Evolutionary conservation across 345 rosid genomes (phyloP).

Genomic region (Toxicodendron radicans): DNA sequence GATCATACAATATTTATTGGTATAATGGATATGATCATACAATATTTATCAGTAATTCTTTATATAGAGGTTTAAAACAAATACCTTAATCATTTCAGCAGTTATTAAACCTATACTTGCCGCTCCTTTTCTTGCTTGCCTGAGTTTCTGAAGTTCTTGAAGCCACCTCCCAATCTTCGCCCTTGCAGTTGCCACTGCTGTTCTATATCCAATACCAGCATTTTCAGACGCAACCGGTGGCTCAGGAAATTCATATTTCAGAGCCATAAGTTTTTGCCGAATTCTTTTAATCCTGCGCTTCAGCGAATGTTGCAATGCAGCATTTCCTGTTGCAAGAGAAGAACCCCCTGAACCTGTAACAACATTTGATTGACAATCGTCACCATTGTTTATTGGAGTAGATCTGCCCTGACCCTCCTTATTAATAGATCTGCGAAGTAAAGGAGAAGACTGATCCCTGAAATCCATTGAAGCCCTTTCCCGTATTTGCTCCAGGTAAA

Average conservation of each 20-base stretch:
- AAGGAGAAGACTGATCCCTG: conserved; percentile 79
- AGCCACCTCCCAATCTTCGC: conserved; percentile 78
- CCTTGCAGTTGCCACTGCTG: conserved; percentile 67
- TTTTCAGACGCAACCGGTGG: conserved; percentile 48
- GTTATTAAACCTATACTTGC: conserved; percentile 63
- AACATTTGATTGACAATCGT: conserved; percentile 50
- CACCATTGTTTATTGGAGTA: conserved; percentile 42
- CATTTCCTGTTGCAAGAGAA: conserved; percentile 39
- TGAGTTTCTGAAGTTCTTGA: conserved; percentile 76
- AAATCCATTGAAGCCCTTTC: conserved; percentile 85
- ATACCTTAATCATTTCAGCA: conserved; percentile 77
- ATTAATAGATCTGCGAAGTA: conserved; percentile 47
- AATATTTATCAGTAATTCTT: too few species aligned
- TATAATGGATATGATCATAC: too few species aligned
- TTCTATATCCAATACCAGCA: conserved; percentile 63
- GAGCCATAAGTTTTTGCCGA: conserved; percentile 78
- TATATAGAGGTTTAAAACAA: conserved; percentile 12
- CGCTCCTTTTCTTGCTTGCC: conserved; percentile 82
- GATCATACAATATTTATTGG: too few species aligned
- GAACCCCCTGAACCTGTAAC: conserved; percentile 32
- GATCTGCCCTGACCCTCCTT: conserved; percentile 63
- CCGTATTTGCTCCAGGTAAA: conserved; percentile 73
- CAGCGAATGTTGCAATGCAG: conserved; percentile 50
- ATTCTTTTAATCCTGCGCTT: conserved; percentile 67
- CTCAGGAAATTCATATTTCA: conserved; percentile 62